Conservation (phyloP, 371 early-diverging fungal species). For the Haplosporangium sp. region DNA sequence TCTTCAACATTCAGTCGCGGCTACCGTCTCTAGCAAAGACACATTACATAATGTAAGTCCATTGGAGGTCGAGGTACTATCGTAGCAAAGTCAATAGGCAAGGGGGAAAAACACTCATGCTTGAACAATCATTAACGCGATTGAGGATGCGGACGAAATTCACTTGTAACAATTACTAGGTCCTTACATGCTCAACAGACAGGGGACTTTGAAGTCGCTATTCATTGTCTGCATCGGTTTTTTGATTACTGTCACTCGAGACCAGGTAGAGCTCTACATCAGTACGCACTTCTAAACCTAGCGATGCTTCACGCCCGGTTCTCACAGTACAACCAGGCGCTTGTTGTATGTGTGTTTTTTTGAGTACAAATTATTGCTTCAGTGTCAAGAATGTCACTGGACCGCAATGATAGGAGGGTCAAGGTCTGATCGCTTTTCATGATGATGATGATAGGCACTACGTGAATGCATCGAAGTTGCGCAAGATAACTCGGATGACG, state of each 20-base stretch:
- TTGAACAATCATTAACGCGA: neutral
- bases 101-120: neutral
- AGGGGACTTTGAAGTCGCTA: slow-evolving; percentile 42
- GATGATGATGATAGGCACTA: slow-evolving; percentile 34
- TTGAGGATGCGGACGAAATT: slow-evolving; percentile 28
- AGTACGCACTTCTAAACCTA: slow-evolving; percentile 56
- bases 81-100: no score
- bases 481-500: slow-evolving; percentile 53
- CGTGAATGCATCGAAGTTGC: slow-evolving; percentile 57
- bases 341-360: slow-evolving; percentile 24
- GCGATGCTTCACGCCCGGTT: slow-evolving; percentile 57
- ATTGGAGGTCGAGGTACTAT: neutral
- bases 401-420: no score
- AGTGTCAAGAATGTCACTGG: no score
- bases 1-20: slow-evolving; percentile 28
- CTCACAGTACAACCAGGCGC: slow-evolving; percentile 53
- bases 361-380: neutral
- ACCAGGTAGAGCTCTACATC: slow-evolving; percentile 42
- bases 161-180: slow-evolving; percentile 1
- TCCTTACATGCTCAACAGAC: slow-evolving; percentile 42
- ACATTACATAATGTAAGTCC: slow-evolving; percentile 38
- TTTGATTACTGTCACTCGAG: slow-evolving; percentile 35
- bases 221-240: slow-evolving; percentile 44
- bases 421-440: neutral
- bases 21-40: slow-evolving; percentile 38